Conservation (phyloP, 352 stramenopile species). For the Phytopythium chamaehyphon region DNA sequence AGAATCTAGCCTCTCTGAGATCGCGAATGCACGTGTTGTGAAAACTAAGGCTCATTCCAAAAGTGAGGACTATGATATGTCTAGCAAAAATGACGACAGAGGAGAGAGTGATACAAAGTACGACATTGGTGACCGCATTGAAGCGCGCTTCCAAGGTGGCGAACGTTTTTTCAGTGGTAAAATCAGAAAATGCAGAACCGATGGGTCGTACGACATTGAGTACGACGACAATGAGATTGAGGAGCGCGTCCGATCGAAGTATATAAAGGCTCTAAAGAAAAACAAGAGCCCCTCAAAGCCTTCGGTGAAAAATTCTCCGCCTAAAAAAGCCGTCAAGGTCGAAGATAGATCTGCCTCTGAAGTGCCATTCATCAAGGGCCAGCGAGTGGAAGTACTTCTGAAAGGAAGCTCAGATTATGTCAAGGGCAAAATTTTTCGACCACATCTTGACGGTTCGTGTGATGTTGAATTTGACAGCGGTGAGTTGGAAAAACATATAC, state of each 20-base stretch:
- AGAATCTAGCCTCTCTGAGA: conserved; percentile 35
- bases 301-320: conserved; percentile 8
- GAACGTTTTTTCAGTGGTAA: conserved; percentile 37
- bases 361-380: conserved; percentile 35
- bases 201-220: conserved; percentile 42
- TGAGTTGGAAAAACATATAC: conserved; percentile 46
- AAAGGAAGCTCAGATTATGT: conserved; percentile 40
- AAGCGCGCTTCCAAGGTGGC: conserved; percentile 36
- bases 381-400: conserved; percentile 56
- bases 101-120: conserved; percentile 21
- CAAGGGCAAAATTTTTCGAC: conserved; percentile 42
- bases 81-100: conserved; percentile 9
- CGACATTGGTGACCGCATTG: conserved; percentile 36
- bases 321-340: conserved; percentile 12
- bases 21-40: conserved; percentile 33
- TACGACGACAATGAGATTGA: conserved; percentile 68
- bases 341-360: conserved; percentile 31
- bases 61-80: conserved; percentile 7
- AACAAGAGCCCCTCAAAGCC: conserved; percentile 29
- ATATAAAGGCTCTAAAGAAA: conserved; percentile 32
- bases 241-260: conserved; percentile 35
- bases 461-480: conserved; percentile 64
- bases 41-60: conserved; percentile 13
- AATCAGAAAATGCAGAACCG: conserved; percentile 33
- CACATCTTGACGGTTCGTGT: conserved; percentile 51